Base-by-base conservation (phyloP, 768 basidiomycete species). In the Boletus rufocinnamomeus region DNA sequence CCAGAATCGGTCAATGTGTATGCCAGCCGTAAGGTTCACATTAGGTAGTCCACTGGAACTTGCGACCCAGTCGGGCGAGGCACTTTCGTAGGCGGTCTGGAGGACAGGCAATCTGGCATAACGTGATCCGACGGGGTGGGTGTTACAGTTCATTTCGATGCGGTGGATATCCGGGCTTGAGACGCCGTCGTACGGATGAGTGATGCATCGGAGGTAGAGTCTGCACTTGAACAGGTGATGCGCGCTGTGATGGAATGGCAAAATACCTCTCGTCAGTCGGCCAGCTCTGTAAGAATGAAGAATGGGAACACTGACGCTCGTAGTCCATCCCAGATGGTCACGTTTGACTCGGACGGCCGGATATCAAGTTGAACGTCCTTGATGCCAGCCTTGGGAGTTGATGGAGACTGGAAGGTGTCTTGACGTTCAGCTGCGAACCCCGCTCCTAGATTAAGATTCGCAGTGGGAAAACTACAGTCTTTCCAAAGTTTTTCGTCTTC, bases 271-370 rank as follows among this genome's bases (percentile, higher is more conserved):
- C 14, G 56, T 63, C 28, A 64, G 57, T 27, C 1, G 21, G 7
- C 21, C 14, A 37, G 19, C 19, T 40, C 21, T 23, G n/a, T 19
- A 41, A n/a, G 40, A 28, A 37, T 11, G 10, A 17, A 21, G 1
- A 40, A n/a, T 28, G 46, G 21, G 23, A 38, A 13, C 1, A 72
- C 70, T 40, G 25, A 72, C 71, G 47, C 50, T 34, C 14, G 34
- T 5, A 58, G 52, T 21, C 58, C 64, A 14, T 72, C 72, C 72
- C 69, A 72, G 54, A 71, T 58, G 3, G 67, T 71, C 34, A 67
- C 27, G 13, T 71, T 50, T 3, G 43, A 48, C 28, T 64, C 56
- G n/a, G 54, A 48, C 3, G 62, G 40, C 4, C 45, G 37, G 19
- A 67, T 65, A n/a, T 41, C 4, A 8, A 72, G 52, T 13, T 40